A percentile compares a stretch with the other conserved stretches of the same genome.
phyloP scores from a whole-genome alignment of 495 filamentous ascomycete genomes.

The Penicillium lividum region DNA sequence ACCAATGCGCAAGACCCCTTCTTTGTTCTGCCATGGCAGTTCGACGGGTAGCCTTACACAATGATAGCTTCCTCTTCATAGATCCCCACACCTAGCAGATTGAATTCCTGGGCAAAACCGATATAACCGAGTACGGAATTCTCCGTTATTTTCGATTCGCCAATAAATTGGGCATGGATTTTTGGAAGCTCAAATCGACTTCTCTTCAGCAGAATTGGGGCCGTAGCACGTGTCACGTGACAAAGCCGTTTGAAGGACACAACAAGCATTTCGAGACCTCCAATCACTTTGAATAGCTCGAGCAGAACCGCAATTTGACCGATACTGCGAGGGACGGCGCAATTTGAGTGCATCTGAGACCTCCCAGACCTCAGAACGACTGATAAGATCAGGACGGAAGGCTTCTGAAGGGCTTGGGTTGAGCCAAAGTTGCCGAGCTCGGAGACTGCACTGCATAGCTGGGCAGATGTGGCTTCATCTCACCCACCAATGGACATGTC shows the following conservation, averaged over 20 bases:
- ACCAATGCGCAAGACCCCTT: conserved; percentile 1
- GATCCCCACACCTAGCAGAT: conserved; percentile 1
- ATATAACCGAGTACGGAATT: conserved; percentile 2
- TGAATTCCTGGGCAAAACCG: conserved; percentile 2
- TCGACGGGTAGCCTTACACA: conserved; percentile 6
- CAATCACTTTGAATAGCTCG: background rate
- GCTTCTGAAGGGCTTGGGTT: background rate
- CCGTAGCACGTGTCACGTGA: background rate
- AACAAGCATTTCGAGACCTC: background rate
- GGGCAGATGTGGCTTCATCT: background rate
- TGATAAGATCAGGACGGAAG: background rate
- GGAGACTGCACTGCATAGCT: background rate
- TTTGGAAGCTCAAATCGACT: conserved; percentile 7
- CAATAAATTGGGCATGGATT: conserved; percentile 4
- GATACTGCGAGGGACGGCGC: conserved; percentile 1
- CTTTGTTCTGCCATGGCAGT: conserved; percentile 5
- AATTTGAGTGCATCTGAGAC: background rate
- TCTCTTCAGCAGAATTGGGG: conserved; percentile 2
- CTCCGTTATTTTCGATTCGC: conserved; percentile 1
- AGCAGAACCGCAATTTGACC: background rate
- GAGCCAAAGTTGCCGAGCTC: background rate
- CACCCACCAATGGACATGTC: background rate
- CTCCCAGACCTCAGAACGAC: conserved; percentile 1
- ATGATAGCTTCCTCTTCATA: conserved; percentile 1
- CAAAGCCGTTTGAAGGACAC: background rate